Conservation (phyloP, 1,139 yeast genomes). For the Pichia sp. region DNA sequence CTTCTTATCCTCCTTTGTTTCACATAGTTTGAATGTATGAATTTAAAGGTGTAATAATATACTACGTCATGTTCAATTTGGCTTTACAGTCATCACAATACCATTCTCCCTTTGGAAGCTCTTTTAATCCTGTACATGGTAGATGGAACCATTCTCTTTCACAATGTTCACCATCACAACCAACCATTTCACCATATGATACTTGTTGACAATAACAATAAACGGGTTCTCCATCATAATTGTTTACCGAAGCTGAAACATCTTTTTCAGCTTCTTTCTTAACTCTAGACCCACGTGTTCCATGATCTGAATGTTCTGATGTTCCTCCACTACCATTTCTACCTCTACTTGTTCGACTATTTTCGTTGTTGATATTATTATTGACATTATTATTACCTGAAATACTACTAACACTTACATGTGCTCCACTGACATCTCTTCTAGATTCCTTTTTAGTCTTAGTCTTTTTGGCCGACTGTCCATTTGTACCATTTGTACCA, state of each 20-base stretch:
- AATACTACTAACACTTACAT: not conserved
- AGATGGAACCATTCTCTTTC: conserved; percentile 95
- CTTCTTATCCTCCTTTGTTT: not conserved
- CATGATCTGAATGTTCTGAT: conserved; percentile 11
- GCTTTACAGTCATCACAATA: conserved; percentile 80
- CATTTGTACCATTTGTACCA: not conserved
- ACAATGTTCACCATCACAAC: conserved; percentile 93
- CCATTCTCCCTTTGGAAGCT: conserved; percentile 96
- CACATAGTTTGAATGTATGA: not conserved
- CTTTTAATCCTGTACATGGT: conserved; percentile 87
- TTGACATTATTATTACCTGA: not conserved
- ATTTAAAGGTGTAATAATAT: not conserved
- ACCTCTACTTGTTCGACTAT: not conserved
- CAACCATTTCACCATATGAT: conserved; percentile 98
- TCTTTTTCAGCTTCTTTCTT: conserved; percentile 5
- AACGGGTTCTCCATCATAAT: conserved; percentile 53
- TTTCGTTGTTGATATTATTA: not conserved
- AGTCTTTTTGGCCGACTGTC: conserved; percentile 1
- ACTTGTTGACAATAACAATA: conserved; percentile 96
- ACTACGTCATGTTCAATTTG: conserved; percentile 6
- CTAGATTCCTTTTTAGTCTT: conserved; percentile 1
- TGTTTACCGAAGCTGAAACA: conserved; percentile 11
- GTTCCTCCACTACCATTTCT: conserved; percentile 6
- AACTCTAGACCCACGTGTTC: conserved; percentile 1
- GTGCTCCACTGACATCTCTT: conserved; percentile 1